Percentiles rank a stretch among this genome's conserved stretches.
phyloP scores from a whole-genome alignment of 164 flowering plant species.

The Vitis rotundifolia region DNA sequence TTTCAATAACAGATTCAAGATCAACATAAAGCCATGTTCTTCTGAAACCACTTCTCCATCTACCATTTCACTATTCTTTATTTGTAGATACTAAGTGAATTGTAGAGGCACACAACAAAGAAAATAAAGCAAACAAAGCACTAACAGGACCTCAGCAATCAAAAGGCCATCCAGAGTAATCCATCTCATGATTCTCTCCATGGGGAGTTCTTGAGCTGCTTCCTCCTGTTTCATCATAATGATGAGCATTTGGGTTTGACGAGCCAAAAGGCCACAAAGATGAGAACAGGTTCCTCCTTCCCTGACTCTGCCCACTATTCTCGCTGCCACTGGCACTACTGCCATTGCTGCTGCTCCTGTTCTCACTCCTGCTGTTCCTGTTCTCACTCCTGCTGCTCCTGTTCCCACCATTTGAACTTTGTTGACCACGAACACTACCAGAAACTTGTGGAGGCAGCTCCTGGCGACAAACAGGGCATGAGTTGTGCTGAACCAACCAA shows the following conservation, averaged over 20 bases:
- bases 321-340: slow-evolving; percentile 5
- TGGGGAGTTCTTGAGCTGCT: slow-evolving; percentile 11
- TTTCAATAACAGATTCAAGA: too few species aligned
- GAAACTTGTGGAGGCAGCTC: slow-evolving; percentile 37
- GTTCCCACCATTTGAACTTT: slow-evolving; percentile 10
- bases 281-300: slow-evolving; percentile 33
- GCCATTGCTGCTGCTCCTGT: slow-evolving; percentile 11
- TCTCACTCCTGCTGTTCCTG: background rate
- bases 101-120: too few species aligned
- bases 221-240: slow-evolving; percentile 14
- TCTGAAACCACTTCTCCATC: too few species aligned
- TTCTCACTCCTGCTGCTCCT: slow-evolving; percentile 2
- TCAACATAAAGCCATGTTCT: too few species aligned
- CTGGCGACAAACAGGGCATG: slow-evolving; percentile 51
- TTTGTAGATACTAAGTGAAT: too few species aligned
- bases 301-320: slow-evolving; percentile 16
- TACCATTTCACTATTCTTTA: too few species aligned
- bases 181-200: slow-evolving; percentile 17
- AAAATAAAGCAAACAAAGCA: background rate
- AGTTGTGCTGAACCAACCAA: slow-evolving; percentile 46
- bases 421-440: slow-evolving; percentile 5
- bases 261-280: slow-evolving; percentile 34
- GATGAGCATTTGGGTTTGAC: slow-evolving; percentile 8
- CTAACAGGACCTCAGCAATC: slow-evolving; percentile 11
- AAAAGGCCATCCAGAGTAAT: slow-evolving; percentile 30